Evolutionary conservation across 305 asterid species (phyloP), one percentile per base, ranked within the genome.

Genomic region (Ruellia speciosa): DNA sequence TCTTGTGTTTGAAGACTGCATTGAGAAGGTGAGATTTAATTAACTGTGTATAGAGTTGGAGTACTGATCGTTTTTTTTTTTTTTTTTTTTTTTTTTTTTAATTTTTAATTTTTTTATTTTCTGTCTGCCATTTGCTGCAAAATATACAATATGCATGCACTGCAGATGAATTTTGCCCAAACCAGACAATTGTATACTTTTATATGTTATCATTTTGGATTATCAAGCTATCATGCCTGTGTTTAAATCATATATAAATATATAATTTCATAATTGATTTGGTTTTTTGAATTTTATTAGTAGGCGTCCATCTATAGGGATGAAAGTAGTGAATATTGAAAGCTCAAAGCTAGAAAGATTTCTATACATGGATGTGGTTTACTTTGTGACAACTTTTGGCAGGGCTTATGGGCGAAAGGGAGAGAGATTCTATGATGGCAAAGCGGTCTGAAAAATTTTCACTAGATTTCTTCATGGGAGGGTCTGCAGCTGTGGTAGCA

Each of bases 391-490:
- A 14, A 18, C 66, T 58, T 58, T 60, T 6, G 67, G 69, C 76
- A 73, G 79, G 70, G 49, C 18, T 60, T 19, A 28, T 33, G 70
- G 71, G 69, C 69, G 65, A 53, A 72, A 71, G 65, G 79, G 68
- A 68, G 67, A 45, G 67, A 49, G 63, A 63, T 59, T 45, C 68
- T 49, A 54, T 50, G 63, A 85, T 85, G 96, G 80, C 62, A 48
- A 71, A 67, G 14, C 51, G 65, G 16, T 58, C 83, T 5, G 90
- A 88, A 75, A 85, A 62, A 24, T 88, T 88, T 66, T 84, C 88
- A 0, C 75, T 73, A 17, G 85, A 89, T 72, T 89, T 89, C 62
- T 20, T 84, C 24, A 85, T 89, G 82, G 97, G 82, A 54, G 97
- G 95, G 58, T 62, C 82, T 14, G 87, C 94, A 54, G 95, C 93